A percentile compares a stretch with the other conserved stretches of the same genome.
phyloP scores from a whole-genome alignment of 345 rosid species.

The Populus ilicifolia region DNA sequence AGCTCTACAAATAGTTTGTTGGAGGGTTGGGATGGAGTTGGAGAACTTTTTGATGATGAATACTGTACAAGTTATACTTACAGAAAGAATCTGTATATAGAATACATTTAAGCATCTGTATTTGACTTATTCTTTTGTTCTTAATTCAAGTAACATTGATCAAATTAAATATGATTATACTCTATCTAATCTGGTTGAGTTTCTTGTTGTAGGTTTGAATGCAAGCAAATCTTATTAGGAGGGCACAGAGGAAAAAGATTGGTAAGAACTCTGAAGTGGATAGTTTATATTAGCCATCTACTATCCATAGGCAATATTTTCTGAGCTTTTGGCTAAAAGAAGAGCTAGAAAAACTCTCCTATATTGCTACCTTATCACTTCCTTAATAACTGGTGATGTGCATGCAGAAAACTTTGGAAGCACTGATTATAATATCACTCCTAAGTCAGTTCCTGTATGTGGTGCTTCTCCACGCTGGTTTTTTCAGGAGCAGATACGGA shows the following conservation, averaged over 20 bases:
- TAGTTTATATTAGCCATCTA: too few species aligned
- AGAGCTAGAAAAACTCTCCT: not conserved
- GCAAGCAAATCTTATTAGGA: slow-evolving; percentile 36
- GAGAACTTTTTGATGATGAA: too few species aligned
- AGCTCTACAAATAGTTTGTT: too few species aligned
- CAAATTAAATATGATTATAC: too few species aligned
- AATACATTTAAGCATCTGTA: too few species aligned
- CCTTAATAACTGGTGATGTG: not conserved
- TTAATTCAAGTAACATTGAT: too few species aligned
- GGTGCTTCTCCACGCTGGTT: slow-evolving; percentile 24
- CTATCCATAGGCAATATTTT: too few species aligned
- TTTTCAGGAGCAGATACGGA: slow-evolving; percentile 7
- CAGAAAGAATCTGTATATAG: too few species aligned
- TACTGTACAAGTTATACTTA: too few species aligned
- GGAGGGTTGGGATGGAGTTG: too few species aligned
- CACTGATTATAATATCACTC: slow-evolving; percentile 20
- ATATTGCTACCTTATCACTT: not conserved
- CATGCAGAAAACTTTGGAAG: slow-evolving; percentile 39
- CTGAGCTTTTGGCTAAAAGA: too few species aligned
- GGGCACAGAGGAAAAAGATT: slow-evolving; percentile 39
- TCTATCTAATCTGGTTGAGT: not conserved
- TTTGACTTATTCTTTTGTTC: too few species aligned
- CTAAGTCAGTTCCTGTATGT: slow-evolving; percentile 30
- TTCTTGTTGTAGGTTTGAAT: slow-evolving; percentile 18
- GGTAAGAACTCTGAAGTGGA: slow-evolving; percentile 17